Conservation (phyloP, 331 rosid species). For the Rhamnella rubrinervis region DNA sequence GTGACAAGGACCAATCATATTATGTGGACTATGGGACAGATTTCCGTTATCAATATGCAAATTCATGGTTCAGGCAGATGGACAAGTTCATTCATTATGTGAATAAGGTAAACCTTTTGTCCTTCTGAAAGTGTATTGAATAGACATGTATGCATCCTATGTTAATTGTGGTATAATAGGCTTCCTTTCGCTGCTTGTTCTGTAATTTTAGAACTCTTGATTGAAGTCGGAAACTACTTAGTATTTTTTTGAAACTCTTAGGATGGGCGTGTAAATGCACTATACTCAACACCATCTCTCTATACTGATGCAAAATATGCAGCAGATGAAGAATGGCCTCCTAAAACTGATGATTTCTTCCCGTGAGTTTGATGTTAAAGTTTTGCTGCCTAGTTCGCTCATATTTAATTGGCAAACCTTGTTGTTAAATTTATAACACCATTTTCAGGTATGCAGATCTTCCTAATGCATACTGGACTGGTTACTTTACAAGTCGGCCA, state of each 20-base stretch:
- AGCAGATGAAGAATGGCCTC: slow-evolving; percentile 38
- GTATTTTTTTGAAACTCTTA: slow-evolving; percentile 19
- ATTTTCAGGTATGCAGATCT: slow-evolving; percentile 43
- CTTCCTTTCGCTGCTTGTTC: background rate
- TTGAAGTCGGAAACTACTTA: background rate
- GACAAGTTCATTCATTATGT: slow-evolving; percentile 94
- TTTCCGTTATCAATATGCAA: slow-evolving; percentile 89
- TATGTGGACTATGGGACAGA: slow-evolving; percentile 96
- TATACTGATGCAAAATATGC: slow-evolving; percentile 49
- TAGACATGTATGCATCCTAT: background rate
- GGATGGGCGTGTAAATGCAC: slow-evolving; percentile 51
- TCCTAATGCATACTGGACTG: slow-evolving; percentile 50
- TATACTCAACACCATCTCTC: slow-evolving; percentile 48
- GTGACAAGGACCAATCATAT: slow-evolving; percentile 84
- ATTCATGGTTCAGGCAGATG: slow-evolving; percentile 99
- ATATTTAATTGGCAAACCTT: background rate
- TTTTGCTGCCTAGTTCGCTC: background rate
- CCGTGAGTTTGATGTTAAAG: slow-evolving; percentile 30
- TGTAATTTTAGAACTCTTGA: background rate
- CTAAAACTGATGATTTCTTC: slow-evolving; percentile 44
- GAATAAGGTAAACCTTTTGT: slow-evolving; percentile 56
- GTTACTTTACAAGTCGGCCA: slow-evolving; percentile 48
- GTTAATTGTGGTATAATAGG: background rate
- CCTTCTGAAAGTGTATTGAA: slow-evolving; percentile 10
- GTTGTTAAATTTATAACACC: background rate